Evolutionary conservation across 139 green algal species (phyloP).

Genomic region (Tetraselmis chui): DNA sequence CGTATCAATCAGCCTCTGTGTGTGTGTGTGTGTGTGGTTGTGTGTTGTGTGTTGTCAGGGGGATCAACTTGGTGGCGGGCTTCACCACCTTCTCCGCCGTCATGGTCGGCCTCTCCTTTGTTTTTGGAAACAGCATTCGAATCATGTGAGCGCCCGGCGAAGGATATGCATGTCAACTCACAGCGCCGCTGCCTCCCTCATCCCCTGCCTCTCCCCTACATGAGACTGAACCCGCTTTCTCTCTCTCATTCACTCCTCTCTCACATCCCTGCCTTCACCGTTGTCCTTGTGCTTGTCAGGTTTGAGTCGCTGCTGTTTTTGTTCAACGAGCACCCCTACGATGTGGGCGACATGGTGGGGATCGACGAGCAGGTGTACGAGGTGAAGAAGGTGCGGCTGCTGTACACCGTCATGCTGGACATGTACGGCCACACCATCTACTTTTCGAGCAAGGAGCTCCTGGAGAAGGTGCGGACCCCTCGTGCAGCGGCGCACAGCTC

Average conservation of each 20-base stretch:
- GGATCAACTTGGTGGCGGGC: background rate
- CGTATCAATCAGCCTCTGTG: background rate
- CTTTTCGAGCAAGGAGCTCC: background rate
- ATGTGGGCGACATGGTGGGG: background rate
- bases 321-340: background rate
- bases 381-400: background rate
- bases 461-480: background rate
- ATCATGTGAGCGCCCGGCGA: background rate
- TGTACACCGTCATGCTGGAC: background rate
- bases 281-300: no score
- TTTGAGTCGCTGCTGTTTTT: background rate
- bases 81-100: background rate
- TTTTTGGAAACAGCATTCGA: background rate
- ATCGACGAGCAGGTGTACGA: background rate
- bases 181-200: background rate
- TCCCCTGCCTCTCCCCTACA: background rate
- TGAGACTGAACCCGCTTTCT: background rate
- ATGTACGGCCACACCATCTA: background rate
- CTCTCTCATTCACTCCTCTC: background rate
- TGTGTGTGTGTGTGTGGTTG: no score
- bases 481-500: background rate
- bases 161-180: background rate
- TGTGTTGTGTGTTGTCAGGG: background rate
- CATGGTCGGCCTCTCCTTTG: background rate
- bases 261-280: background rate